Conservation (phyloP, 495 filamentous ascomycete species). For the Pyronema omphalodes region DNA sequence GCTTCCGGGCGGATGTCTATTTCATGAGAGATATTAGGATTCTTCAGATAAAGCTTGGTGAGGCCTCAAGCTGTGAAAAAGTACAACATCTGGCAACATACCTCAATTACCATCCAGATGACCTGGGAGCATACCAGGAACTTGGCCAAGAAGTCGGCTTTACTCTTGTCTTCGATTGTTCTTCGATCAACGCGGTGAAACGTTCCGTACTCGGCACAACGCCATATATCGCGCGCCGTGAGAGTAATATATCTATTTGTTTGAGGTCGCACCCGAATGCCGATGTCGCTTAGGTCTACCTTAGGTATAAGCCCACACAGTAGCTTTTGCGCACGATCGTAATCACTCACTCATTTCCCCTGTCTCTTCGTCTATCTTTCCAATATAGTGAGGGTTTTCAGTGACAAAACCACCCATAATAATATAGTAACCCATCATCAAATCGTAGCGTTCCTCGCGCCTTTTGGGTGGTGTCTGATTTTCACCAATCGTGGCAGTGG, state of each 20-base stretch:
- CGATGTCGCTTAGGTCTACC: too few relatives aligned
- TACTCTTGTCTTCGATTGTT: slow-evolving; percentile 8
- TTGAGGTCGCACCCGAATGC: too few relatives aligned
- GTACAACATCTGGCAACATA: background rate
- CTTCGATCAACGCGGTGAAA: background rate
- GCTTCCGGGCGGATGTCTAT: background rate
- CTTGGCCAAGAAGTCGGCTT: slow-evolving; percentile 6
- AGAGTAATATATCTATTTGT: too few relatives aligned
- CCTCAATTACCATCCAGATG: slow-evolving; percentile 2
- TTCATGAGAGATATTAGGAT: background rate
- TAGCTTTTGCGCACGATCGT: background rate
- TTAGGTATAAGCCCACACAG: too few relatives aligned
- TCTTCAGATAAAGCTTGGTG: too few relatives aligned
- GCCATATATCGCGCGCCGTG: too few relatives aligned
- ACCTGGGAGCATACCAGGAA: slow-evolving; percentile 4
- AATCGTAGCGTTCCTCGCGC: too few relatives aligned
- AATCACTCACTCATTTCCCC: slow-evolving; percentile 14
- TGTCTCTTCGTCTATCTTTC: too few relatives aligned
- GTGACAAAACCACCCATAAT: slow-evolving; percentile 19
- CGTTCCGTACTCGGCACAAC: too few relatives aligned
- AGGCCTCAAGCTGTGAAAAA: too few relatives aligned
- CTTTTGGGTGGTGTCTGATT: too few relatives aligned
- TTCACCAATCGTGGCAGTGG: too few relatives aligned
- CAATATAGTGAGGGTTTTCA: slow-evolving; percentile 6
- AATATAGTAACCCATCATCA: slow-evolving; percentile 7